phyloP scores from a whole-genome alignment of 2,329 filamentous ascomycete genomes.

The Domatiomyces globalis region DNA sequence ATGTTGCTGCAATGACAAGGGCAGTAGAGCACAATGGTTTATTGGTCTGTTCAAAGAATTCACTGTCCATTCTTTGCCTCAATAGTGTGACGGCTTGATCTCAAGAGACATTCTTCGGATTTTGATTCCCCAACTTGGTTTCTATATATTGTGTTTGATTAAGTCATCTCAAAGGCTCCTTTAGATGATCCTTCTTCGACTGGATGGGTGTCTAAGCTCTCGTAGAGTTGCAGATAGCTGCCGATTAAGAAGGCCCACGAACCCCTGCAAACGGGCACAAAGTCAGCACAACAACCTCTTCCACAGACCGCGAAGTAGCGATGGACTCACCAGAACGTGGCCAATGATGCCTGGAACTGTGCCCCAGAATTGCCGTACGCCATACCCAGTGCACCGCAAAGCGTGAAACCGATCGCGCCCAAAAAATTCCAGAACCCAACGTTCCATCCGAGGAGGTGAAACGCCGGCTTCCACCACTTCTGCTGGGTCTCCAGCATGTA shows the following conservation, averaged over 20 bases:
- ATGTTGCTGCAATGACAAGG: no score
- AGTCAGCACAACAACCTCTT: not conserved
- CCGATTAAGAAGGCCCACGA: constrained; percentile 32
- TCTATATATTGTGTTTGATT: no score
- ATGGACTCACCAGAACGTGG: constrained; percentile 29
- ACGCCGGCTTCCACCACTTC: constrained; percentile 48
- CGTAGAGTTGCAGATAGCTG: constrained; percentile 36
- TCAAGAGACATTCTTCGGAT: no score
- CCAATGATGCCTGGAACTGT: constrained; percentile 35
- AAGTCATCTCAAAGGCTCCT: no score
- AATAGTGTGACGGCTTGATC: no score
- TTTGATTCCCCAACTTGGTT: no score
- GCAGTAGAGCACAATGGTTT: no score
- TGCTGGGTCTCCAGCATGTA: constrained; percentile 55
- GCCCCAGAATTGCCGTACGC: constrained; percentile 29
- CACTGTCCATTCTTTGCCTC: no score
- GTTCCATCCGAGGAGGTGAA: constrained; percentile 48
- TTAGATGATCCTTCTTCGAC: constrained; percentile 21
- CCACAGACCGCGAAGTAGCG: not conserved
- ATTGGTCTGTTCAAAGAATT: no score
- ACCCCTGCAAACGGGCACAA: constrained; percentile 11
- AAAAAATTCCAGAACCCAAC: constrained; percentile 53
- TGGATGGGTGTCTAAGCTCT: constrained; percentile 35
- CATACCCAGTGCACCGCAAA: constrained; percentile 42
- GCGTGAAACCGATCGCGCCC: constrained; percentile 49